Base-by-base conservation (phyloP, 306 rosid species). In the Abrus pulchellus region DNA sequence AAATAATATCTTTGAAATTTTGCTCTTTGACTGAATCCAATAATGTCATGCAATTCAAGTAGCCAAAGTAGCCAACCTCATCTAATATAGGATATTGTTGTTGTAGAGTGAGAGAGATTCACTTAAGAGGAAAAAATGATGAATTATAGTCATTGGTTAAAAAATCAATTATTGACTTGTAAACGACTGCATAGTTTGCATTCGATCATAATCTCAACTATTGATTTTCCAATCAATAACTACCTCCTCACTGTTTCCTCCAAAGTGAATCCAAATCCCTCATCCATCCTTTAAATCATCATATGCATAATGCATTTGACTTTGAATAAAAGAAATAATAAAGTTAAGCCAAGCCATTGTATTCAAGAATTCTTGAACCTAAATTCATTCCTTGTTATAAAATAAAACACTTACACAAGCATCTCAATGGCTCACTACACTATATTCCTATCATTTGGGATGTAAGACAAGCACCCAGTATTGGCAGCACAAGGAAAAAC, bases 341-440 rank as follows among this genome's bases (percentile, higher is more conserved):
- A 20, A 20, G 20, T 20, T 20, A 7, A 62, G 5, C 41, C 38
- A 52, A 12, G 41, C 9, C 29, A 79, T 48, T 30, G 48, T 9
- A 36, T 14, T 56, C 64, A 40, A 72, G 27, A 36, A 80, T 40
- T 27, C 9, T 59, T 62, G 64, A 56, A 65, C 44, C 48, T 5
- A 56, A 47, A 32, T 32, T 32, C 7, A 0, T 29, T 66, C 44
- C 14, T 20, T 20, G 0, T 14, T 1, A 27, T 28, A 48, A 66
- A 33, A 66, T 53, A 68, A 56, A 70, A 36, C 10, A 57, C 20
- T n/a, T 36, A n/a, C n/a, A 56, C 29, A 2, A 0, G 45, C 38
- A 66, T 49, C 56, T 61, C n/a, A 50, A 27, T 29, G 48, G 3
- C 12, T 8, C 8, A 47, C 56, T 12, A 30, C 30, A 62, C 9